Evolutionary conservation across 352 stramenopile genomes (phyloP).

Genomic region (Pythium angustatum): DNA sequence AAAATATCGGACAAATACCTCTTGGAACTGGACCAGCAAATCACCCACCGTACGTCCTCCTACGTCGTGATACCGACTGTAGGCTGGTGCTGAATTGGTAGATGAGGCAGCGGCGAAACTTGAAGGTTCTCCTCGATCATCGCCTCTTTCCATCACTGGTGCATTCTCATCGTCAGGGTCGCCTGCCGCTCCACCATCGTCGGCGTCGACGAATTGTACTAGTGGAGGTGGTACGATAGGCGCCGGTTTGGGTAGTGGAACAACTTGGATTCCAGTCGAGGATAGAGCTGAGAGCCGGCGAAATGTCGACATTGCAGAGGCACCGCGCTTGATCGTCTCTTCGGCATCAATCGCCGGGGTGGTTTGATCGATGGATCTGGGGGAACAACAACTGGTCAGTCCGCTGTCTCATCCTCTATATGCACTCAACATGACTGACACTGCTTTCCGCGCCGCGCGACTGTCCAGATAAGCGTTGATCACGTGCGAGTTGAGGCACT

Average conservation of each 20-base stretch:
- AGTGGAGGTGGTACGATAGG: slow-evolving; percentile 11
- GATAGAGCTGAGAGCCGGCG: slow-evolving; percentile 12
- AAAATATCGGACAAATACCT: not conserved
- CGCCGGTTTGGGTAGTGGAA: slow-evolving; percentile 9
- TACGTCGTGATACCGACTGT: not conserved
- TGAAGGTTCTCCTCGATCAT: not conserved
- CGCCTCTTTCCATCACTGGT: slow-evolving; percentile 11
- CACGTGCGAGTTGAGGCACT: slow-evolving; percentile 79
- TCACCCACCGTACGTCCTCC: not conserved
- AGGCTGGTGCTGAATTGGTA: not conserved
- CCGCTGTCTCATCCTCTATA: not conserved
- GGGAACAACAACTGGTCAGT: not conserved
- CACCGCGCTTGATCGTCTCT: slow-evolving; percentile 28
- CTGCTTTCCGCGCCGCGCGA: slow-evolving; percentile 45
- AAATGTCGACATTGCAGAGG: slow-evolving; percentile 21
- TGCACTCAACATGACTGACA: slow-evolving; percentile 26
- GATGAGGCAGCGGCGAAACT: not conserved
- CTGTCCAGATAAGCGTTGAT: slow-evolving; percentile 74
- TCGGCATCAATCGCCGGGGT: slow-evolving; percentile 9
- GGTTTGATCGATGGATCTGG: slow-evolving; percentile 7
- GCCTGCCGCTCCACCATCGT: not conserved
- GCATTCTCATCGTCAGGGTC: slow-evolving; percentile 27
- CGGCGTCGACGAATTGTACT: slow-evolving; percentile 21
- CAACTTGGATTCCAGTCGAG: not conserved
- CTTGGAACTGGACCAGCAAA: not conserved